Evolutionary conservation across 208 protist genomes (phyloP).

Genomic region (Trypanosoma mega): DNA sequence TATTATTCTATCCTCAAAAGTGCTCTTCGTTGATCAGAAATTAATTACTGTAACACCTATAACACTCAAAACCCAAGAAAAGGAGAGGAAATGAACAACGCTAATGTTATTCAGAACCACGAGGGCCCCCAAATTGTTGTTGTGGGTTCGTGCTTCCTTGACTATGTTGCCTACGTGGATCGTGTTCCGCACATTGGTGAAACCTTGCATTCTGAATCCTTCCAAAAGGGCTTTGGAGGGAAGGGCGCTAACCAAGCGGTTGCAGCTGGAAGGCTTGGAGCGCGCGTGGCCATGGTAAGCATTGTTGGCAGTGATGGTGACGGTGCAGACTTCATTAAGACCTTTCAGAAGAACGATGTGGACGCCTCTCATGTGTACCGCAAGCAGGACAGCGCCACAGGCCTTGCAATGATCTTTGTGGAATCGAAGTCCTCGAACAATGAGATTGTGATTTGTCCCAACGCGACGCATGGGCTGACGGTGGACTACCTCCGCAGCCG

Average conservation of each 20-base stretch:
- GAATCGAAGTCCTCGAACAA: slow-evolving; percentile 86
- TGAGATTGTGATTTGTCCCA: slow-evolving; percentile 92
- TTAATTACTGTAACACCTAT: slow-evolving; percentile 1
- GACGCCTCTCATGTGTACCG: slow-evolving; percentile 65
- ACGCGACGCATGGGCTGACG: slow-evolving; percentile 76
- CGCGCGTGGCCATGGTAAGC: slow-evolving; percentile 80
- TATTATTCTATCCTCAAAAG: not conserved
- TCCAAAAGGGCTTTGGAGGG: slow-evolving; percentile 90
- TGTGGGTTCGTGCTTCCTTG: slow-evolving; percentile 90
- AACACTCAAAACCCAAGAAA: not conserved
- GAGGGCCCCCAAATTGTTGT: slow-evolving; percentile 68
- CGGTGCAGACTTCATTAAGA: slow-evolving; percentile 77
- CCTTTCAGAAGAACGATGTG: slow-evolving; percentile 83
- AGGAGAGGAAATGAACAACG: slow-evolving; percentile 43
- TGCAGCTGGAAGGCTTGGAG: slow-evolving; percentile 77
- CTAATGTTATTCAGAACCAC: slow-evolving; percentile 44
- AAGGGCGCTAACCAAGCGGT: slow-evolving; percentile 95
- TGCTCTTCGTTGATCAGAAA: not conserved
- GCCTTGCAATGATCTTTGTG: slow-evolving; percentile 92
- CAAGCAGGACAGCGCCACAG: slow-evolving; percentile 48
- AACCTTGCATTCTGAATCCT: slow-evolving; percentile 86
- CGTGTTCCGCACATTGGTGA: slow-evolving; percentile 89
- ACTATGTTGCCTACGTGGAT: slow-evolving; percentile 89
- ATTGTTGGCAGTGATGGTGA: slow-evolving; percentile 89
- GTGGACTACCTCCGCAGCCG: slow-evolving; percentile 44